A percentile compares a stretch with the other conserved stretches of the same genome.
These are phyloP conservation scores for Glonium stellatum DNA, from an alignment of 495 filamentous ascomycete genomes.

Conservation along the genomic window DNA sequence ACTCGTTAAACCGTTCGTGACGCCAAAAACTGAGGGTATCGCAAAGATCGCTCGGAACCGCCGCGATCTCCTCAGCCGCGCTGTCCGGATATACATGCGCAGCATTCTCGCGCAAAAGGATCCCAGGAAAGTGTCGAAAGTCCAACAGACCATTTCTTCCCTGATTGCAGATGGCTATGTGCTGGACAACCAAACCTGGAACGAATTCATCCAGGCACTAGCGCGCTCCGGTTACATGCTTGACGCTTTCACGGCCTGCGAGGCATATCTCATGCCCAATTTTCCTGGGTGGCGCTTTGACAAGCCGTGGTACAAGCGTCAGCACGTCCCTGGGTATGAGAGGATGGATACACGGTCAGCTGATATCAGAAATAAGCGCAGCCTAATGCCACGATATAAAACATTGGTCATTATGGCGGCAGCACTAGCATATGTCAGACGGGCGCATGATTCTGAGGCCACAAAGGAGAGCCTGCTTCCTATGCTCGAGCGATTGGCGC, in stretches of 20 bases:
- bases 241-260: conserved; percentile 61
- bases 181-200: conserved; percentile 58
- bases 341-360: conserved; percentile 34
- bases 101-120: conserved; percentile 46
- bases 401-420: conserved; percentile 51
- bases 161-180: conserved; percentile 57
- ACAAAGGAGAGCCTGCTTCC: conserved; percentile 14
- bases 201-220: conserved; percentile 49
- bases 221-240: conserved; percentile 28
- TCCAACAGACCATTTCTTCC: conserved; percentile 40
- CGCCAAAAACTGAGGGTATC: background rate
- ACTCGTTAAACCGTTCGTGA: conserved; percentile 7
- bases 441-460: conserved; percentile 24
- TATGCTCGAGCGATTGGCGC: conserved; percentile 33
- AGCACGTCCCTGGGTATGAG: conserved; percentile 21
- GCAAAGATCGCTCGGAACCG: conserved; percentile 30
- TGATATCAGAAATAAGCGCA: conserved; percentile 23
- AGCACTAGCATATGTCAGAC: conserved; percentile 41
- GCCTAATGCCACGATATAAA: conserved; percentile 38
- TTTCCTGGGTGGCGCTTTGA: conserved; percentile 60
- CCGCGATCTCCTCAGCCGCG: conserved; percentile 51
- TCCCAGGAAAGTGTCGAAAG: conserved; percentile 37
- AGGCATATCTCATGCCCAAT: conserved; percentile 63
- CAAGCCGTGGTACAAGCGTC: conserved; percentile 10
- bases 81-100: conserved; percentile 55